phyloP scores from a whole-genome alignment of 305 asterid species.

The Fraxinus baroniana region DNA sequence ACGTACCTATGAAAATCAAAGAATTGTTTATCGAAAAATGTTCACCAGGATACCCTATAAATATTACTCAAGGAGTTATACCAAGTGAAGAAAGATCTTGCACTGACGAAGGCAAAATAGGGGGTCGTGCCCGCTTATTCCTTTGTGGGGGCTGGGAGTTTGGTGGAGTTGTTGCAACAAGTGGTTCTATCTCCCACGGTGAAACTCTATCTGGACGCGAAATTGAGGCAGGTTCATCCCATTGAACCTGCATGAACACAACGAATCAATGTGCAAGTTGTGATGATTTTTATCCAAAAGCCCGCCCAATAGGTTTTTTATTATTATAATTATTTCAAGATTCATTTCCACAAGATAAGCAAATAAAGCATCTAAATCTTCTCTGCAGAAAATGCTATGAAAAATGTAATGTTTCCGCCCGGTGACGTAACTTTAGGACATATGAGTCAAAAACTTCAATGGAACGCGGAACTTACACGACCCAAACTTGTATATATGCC shows the following conservation, averaged over 20 bases:
- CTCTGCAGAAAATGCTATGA: neutral
- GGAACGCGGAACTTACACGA: neutral
- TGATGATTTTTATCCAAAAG: slow-evolving; percentile 17
- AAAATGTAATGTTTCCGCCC: neutral
- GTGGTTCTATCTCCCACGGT: slow-evolving; percentile 75
- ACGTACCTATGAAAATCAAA: slow-evolving; percentile 46
- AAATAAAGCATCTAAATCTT: neutral
- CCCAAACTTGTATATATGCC: neutral
- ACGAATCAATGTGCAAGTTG: slow-evolving; percentile 6
- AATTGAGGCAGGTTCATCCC: slow-evolving; percentile 86
- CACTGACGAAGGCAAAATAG: slow-evolving; percentile 45
- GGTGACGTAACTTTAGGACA: neutral
- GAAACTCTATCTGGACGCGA: slow-evolving; percentile 79
- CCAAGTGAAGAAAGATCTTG: slow-evolving; percentile 57
- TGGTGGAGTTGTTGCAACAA: slow-evolving; percentile 48
- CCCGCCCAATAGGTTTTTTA: neutral
- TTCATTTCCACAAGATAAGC: slow-evolving; percentile 12
- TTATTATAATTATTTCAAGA: neutral
- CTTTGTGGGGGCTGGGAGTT: slow-evolving; percentile 63
- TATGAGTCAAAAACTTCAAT: slow-evolving; percentile 2
- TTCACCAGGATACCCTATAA: neutral
- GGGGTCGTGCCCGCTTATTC: slow-evolving; percentile 66
- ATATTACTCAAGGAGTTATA: slow-evolving; percentile 26
- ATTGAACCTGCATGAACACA: slow-evolving; percentile 61
- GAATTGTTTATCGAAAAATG: neutral